Conservation (phyloP, 176 grass and related monocot genomes). For the Luzula sylvatica region DNA sequence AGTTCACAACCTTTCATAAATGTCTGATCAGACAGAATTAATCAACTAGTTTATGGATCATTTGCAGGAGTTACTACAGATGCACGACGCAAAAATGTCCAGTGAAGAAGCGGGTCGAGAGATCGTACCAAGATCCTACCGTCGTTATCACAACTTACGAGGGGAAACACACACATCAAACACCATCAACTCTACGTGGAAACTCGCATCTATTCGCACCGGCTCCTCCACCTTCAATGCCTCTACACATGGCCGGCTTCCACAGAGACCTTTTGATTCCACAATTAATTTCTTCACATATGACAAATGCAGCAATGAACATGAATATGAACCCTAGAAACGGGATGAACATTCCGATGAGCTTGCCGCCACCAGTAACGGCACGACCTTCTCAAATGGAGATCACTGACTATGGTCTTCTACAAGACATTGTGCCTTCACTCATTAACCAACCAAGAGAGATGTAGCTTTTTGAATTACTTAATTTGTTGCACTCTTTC, state of each 20-base stretch:
- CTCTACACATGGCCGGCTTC: constrained; percentile 13
- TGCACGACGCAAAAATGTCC: constrained; percentile 94
- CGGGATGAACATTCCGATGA: constrained; percentile 16
- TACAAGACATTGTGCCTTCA: constrained; percentile 82
- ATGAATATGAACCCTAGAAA: constrained; percentile 29
- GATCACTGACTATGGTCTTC: constrained; percentile 65
- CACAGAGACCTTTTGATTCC: constrained; percentile 14
- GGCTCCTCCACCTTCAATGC: constrained; percentile 25
- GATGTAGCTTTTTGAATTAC: constrained; percentile 1
- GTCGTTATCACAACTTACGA: constrained; percentile 97
- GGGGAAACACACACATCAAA: constrained; percentile 77
- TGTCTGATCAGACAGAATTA: too few relatives aligned
- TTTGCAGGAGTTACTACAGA: constrained; percentile 89
- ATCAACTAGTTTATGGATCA: too few relatives aligned
- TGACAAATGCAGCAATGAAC: constrained; percentile 5
- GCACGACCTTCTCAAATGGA: constrained; percentile 42
- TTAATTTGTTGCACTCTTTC: constrained; percentile 13
- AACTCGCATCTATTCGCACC: constrained; percentile 63
- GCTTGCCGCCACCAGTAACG: constrained; percentile 9
- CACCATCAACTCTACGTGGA: constrained; percentile 55
- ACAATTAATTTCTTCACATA: constrained; percentile 9
- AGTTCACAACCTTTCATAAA: not conserved
- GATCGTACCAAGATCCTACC: constrained; percentile 61
- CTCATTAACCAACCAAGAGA: constrained; percentile 33
- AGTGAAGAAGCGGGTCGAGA: constrained; percentile 97